Conservation (phyloP, 148 eudicot genomes). For the Rhododendron molle region DNA sequence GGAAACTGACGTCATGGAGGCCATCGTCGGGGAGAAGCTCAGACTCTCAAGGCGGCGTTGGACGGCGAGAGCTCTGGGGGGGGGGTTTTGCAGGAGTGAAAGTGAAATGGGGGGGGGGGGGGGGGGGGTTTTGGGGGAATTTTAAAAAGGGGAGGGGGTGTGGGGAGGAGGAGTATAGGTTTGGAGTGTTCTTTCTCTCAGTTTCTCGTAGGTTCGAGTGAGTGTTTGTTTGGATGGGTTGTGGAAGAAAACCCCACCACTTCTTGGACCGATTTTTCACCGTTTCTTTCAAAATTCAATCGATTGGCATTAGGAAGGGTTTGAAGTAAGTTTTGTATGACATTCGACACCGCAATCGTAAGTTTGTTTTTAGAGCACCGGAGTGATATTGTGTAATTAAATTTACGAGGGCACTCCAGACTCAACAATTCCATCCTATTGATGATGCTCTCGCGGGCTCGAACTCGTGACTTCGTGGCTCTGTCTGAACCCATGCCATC, state of each 20-base stretch:
- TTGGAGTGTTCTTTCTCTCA: not conserved
- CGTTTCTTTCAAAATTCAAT: too few relatives aligned
- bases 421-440: too few relatives aligned
- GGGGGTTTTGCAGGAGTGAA: not conserved
- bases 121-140: not conserved
- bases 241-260: not conserved
- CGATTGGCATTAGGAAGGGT: fast-evolving
- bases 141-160: not conserved
- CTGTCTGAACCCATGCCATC: too few relatives aligned
- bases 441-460: too few relatives aligned
- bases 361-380: too few relatives aligned
- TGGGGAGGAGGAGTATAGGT: not conserved
- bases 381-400: too few relatives aligned
- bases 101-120: not conserved
- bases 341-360: fast-evolving
- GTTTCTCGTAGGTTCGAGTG: not conserved
- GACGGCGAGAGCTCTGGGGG: not conserved
- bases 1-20: constrained; percentile 32
- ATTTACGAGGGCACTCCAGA: too few relatives aligned
- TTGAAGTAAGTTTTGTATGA: too few relatives aligned
- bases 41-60: not conserved
- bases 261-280: too few relatives aligned
- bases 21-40: constrained; percentile 5
- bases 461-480: too few relatives aligned
- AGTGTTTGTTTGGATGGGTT: not conserved